Percentiles rank a stretch among this genome's conserved stretches.
Conservation (phyloP, 129 eudicot species). For the Dittrichia graveolens region DNA sequence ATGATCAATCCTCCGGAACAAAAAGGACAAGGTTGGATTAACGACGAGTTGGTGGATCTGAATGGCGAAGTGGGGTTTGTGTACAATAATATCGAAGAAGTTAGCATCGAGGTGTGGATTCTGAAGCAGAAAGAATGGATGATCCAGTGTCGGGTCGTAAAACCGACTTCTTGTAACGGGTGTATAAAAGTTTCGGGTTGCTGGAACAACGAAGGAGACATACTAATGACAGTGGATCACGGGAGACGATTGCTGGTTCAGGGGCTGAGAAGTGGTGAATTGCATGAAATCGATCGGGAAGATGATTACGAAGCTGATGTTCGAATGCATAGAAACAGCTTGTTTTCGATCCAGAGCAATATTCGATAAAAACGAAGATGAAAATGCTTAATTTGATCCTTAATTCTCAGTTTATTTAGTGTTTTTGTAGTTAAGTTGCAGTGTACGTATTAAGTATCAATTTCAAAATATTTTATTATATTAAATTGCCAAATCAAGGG, state of each 20-base stretch:
- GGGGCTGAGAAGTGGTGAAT: background rate
- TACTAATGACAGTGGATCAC: background rate
- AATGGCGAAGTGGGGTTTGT: background rate
- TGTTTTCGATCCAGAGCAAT: background rate
- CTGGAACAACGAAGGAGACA: constrained; percentile 7
- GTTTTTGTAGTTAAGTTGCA: no score
- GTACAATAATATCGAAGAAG: background rate
- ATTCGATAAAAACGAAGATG: no score
- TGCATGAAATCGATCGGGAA: background rate
- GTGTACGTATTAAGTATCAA: no score
- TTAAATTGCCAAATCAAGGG: no score
- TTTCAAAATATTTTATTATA: no score
- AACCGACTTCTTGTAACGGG: background rate
- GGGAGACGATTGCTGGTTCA: background rate
- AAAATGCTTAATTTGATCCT: no score
- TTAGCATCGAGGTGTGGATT: background rate
- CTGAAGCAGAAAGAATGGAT: constrained; percentile 11
- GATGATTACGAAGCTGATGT: background rate
- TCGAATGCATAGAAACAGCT: background rate
- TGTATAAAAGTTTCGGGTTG: background rate
- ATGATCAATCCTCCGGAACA: background rate
- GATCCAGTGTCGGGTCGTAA: background rate
- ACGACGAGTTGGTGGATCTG: background rate
- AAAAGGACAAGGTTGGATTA: background rate
- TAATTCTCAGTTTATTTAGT: no score